A percentile compares a stretch with the other conserved stretches of the same genome.
phyloP scores from a whole-genome alignment of 2,329 filamentous ascomycete species.

The Esteya vermicola region DNA sequence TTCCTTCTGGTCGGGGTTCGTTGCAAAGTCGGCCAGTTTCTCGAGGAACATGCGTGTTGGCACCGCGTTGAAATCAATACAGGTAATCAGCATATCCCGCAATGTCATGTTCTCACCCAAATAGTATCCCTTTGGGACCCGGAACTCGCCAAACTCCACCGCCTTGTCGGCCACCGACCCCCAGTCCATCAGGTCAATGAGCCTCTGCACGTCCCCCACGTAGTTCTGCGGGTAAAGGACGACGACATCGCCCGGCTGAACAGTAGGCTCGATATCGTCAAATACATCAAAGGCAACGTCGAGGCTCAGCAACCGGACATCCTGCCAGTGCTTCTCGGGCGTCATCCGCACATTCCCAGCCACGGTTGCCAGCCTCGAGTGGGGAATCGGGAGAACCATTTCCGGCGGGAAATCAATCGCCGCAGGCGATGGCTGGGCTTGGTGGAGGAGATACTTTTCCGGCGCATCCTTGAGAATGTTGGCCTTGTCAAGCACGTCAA shows the following conservation, averaged over 20 bases:
- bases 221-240: constrained; percentile 83
- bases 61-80: constrained; percentile 80
- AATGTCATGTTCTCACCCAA: constrained; percentile 39
- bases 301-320: constrained; percentile 70
- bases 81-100: constrained; percentile 62
- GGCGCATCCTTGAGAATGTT: constrained; percentile 22
- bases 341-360: constrained; percentile 60
- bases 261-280: constrained; percentile 12
- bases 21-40: constrained; percentile 60
- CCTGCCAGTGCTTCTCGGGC: constrained; percentile 71
- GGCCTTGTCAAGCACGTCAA: constrained; percentile 18
- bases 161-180: constrained; percentile 52
- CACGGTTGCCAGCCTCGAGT: constrained; percentile 42
- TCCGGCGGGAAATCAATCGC: constrained; percentile 14
- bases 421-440: not conserved
- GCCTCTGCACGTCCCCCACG: constrained; percentile 58
- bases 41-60: constrained; percentile 79
- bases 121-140: constrained; percentile 5
- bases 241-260: constrained; percentile 64
- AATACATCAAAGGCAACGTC: constrained; percentile 20
- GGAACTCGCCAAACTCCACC: constrained; percentile 34
- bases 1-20: constrained; percentile 59
- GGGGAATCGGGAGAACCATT: constrained; percentile 39
- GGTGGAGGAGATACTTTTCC: constrained; percentile 18
- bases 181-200: constrained; percentile 75